Evolutionary conservation across 805 yeast genomes (phyloP), one percentile per base, ranked within the genome.

Genomic region (Grigorovia humatica): DNA sequence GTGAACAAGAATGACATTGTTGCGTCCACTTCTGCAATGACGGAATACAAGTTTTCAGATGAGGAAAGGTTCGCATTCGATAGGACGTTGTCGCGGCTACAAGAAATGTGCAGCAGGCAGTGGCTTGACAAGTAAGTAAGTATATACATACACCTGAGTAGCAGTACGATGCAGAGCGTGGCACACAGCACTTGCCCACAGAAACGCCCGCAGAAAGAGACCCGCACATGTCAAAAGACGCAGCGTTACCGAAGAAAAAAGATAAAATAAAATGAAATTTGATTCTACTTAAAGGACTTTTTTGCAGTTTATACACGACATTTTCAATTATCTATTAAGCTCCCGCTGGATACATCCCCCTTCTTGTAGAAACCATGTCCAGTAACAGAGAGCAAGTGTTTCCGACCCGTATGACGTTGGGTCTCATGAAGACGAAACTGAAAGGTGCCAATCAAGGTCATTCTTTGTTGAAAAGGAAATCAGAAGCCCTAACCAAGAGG

Each of bases 371-470:
- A 32, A 32, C 42, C 12, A 55, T 54, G 57, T 66, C 70, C 35
- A 59, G 62, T 29, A 61, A 59, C 38, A 85, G 98, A 76, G 98
- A 90, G 69, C 95, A 88, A 66, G 98, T 90, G 46, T 90, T 90
- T 70, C 96, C 98, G 38, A 90, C 98, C 49, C 90, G 97, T 72
- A 90, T 90, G 97, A 91, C 98, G 54, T 79, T 91, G 59, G 89
- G 96, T 48, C 69, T 87, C 54, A 93, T 93, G 98, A 93, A 93
- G 75, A 79, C 86, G 54, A 93, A 93, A 70, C 80, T 93, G 66
- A 91, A 90, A 71, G 99, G 99, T 51, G 99, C 99, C 1, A 90
- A 88, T 63, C 96, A 88, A 65, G 99, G 99, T 41, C 95, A 93
- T 69, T 86, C 95, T 15, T 75, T 91, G 58, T 74, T 91, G 70